Base-by-base conservation (phyloP, 768 basidiomycete genomes). In the Lepiota venenata region DNA sequence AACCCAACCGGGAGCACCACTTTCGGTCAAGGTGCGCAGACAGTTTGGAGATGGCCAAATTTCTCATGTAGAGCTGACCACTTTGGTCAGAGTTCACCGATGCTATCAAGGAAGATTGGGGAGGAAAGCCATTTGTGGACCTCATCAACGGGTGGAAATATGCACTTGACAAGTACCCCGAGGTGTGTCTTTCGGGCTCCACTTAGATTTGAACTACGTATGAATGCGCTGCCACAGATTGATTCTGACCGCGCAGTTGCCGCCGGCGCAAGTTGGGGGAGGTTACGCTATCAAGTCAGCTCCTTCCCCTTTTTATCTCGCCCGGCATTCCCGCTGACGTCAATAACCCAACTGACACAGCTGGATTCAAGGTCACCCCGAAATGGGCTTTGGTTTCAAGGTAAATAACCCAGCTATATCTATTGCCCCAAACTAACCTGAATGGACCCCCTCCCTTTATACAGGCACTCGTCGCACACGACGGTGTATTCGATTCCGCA, bases 1-100 rank as follows among this genome's bases (percentile, higher is more conserved):
- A 98, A 98, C 66, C 96, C 96, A 2, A 96, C 94, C 0, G 96
- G 96, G 8, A 91, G 88, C 25, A 98, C 96, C 3, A 87, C 91
- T 0, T 97, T 94, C 61, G 94, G 93, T 3, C 93, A 96, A 79
- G 77, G 90, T 85, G 62, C 21, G 58, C 18, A 32, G 40, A 15
- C n/a, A 39, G 27, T 55, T 29, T 40, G 7, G 38, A 15, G 32
- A 32, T 32, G 8, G 32, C 8, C 9, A 32, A 32, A 32, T 2
- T 25, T 2, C 25, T 32, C 32, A 32, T 32, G 6, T 32, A 8
- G 54, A 29, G 12, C 38, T 25, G 39, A 36, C 41, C 35, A 45
- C 38, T 6, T 52, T 11, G 39, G 14, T 27, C 56, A 91, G 91
- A 84, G 25, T 77, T 92, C 52, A 91, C 88, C n/a, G 85, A 92